Evolutionary conservation across 177 flowering plant genomes (phyloP), one percentile per base, ranked within the genome.

Genomic region (Telopea speciosissima): DNA sequence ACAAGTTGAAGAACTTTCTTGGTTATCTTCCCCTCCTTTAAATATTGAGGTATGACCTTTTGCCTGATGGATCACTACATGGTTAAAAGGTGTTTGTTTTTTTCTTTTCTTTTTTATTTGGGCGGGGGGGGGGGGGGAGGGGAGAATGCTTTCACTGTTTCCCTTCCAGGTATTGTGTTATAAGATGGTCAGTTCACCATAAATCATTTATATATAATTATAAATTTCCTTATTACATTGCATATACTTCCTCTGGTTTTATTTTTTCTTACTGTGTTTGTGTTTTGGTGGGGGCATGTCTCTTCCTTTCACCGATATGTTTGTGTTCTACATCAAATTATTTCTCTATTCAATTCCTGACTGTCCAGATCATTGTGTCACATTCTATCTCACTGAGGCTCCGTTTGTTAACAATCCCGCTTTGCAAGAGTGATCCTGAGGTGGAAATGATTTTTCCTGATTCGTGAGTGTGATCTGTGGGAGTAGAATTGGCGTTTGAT

Each of bases 21-120:
- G 87, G 87, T 67, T 86, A 65, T 86, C 86, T 54, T 84, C 85
- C 44, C 87, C 89, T 56, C 87, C 89, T 42, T 70, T 86, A 31
- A 24, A 78, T 44, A 23, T 83, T 58, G 83, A 86, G 85, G 89
- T 86, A 80, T 59, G 24, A 4, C 2, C 63, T 65, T 70, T 52
- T 56, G 9, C 33, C 54, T 19, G 28, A n/a, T 12, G 24, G 31
- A 23, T 49, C 31, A 7, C 17, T 16, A 12, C 56, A 8, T 58
- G 36, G 52, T 33, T 6, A 24, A 58, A n/a, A 9, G 16, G 24
- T 14, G 8, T 11, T 40, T 24, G 12, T 23, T 21, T 3, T 25
- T 10, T 44, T 62, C 14, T 62, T 44, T 25, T 22, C 5, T 52
- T 49, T 49, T 49, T 17, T 17, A 1, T 49, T 3, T 3, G 9